phyloP scores from a whole-genome alignment of 495 filamentous ascomycete species.

The Penicillium alfredii region DNA sequence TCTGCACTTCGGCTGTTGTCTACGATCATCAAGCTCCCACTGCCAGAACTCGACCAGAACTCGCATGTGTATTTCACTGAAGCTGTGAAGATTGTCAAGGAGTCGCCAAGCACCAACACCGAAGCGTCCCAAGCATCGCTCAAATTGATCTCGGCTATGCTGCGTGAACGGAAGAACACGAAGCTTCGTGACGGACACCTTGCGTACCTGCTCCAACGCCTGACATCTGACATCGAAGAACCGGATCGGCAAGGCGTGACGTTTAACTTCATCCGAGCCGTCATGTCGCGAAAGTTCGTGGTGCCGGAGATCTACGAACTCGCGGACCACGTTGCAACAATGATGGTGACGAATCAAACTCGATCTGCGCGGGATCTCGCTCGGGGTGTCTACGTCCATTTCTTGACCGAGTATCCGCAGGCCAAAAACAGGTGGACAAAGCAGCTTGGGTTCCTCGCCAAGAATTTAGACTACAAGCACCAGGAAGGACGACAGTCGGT shows the following conservation, averaged over 20 bases:
- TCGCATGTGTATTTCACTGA: conserved; percentile 74
- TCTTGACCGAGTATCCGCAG: conserved; percentile 91
- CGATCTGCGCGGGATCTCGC: conserved; percentile 78
- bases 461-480: conserved; percentile 85
- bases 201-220: conserved; percentile 72
- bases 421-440: conserved; percentile 80
- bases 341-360: conserved; percentile 96
- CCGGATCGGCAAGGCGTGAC: conserved; percentile 84
- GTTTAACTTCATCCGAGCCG: conserved; percentile 85
- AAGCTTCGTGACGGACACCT: conserved; percentile 74
- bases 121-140: conserved; percentile 80
- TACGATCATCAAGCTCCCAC: conserved; percentile 76
- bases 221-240: conserved; percentile 87
- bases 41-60: conserved; percentile 62
- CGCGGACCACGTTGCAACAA: conserved; percentile 76
- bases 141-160: conserved; percentile 77
- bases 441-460: conserved; percentile 80
- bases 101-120: conserved; percentile 65
- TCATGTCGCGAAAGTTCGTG: conserved; percentile 77
- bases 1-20: conserved; percentile 77
- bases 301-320: conserved; percentile 87
- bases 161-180: conserved; percentile 71
- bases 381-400: conserved; percentile 85
- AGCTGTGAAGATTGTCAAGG: conserved; percentile 72
- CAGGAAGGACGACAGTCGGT: conserved; percentile 83